These are phyloP conservation scores for Alternaria viburni DNA, from an alignment of 2,329 filamentous ascomycete genomes.

Conservation along the genomic window DNA sequence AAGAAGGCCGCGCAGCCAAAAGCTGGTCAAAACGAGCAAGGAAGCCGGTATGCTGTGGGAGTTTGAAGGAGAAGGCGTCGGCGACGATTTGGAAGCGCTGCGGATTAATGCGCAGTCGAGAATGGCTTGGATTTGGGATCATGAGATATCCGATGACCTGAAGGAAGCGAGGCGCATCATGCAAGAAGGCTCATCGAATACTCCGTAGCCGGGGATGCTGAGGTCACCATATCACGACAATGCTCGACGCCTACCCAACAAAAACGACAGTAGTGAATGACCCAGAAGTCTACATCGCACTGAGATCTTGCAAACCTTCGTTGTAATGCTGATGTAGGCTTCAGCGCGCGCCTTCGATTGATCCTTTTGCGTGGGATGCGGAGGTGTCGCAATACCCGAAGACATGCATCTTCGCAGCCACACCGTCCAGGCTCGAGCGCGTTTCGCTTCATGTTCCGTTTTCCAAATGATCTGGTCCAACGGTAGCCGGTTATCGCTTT, in stretches of 20 bases:
- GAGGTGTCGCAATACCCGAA: no score
- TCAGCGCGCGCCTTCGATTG: no score
- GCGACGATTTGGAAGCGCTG: constrained; percentile 45
- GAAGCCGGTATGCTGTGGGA: constrained; percentile 51
- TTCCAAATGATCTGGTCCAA: background rate
- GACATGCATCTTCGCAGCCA: background rate
- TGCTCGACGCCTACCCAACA: no score
- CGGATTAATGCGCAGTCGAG: constrained; percentile 35
- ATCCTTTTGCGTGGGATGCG: no score
- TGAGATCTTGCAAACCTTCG: no score
- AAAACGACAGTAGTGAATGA: no score
- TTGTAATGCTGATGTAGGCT: no score
- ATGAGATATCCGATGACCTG: constrained; percentile 45
- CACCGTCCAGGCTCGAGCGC: background rate
- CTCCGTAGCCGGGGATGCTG: background rate
- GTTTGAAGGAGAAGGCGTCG: constrained; percentile 36
- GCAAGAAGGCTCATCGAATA: background rate
- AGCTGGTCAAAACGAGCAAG: constrained; percentile 49
- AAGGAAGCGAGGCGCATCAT: constrained; percentile 23
- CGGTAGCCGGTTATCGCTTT: background rate
- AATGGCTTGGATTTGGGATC: constrained; percentile 52
- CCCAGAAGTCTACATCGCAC: no score
- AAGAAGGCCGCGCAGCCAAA: constrained; percentile 49
- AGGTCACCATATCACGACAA: no score
- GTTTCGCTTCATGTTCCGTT: background rate